Conservation (phyloP, 805 yeast genomes). For the Suhomyces emberorum region DNA sequence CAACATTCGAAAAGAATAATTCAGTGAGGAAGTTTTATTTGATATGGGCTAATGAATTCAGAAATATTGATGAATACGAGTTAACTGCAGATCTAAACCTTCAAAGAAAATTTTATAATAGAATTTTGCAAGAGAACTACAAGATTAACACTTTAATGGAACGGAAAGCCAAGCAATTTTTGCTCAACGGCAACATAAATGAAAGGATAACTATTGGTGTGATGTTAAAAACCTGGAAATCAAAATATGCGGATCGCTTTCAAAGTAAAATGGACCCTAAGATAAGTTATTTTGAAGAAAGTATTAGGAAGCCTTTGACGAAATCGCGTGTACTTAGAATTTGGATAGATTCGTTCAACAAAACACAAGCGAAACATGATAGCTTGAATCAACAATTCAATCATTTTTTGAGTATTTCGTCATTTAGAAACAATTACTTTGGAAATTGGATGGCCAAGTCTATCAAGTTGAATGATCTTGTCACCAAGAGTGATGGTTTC, state of each 20-base stretch:
- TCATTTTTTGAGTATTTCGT: constrained; percentile 2
- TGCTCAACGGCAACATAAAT: background rate
- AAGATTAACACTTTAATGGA: background rate
- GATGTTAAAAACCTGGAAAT: constrained; percentile 22
- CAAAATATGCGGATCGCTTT: constrained; percentile 16
- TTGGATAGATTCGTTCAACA: constrained; percentile 24
- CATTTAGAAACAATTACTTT: background rate
- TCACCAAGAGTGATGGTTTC: constrained; percentile 16
- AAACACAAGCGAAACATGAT: constrained; percentile 6
- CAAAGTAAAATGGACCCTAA: constrained; percentile 17
- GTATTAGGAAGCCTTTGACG: constrained; percentile 12
- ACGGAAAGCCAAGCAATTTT: background rate
- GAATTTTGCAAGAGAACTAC: constrained; percentile 1
- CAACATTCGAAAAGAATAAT: no score
- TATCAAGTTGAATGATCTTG: constrained; percentile 1
- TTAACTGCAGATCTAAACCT: constrained; percentile 18
- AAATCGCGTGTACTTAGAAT: constrained; percentile 10
- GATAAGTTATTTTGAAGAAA: constrained; percentile 15
- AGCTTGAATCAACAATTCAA: constrained; percentile 9
- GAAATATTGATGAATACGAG: constrained; percentile 6
- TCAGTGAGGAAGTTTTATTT: no score
- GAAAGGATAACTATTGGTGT: constrained; percentile 5
- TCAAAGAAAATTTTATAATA: constrained; percentile 18
- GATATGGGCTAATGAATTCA: constrained; percentile 6
- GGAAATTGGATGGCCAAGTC: constrained; percentile 14